Conservation (phyloP, 2,329 filamentous ascomycete genomes). For the Ascochyta koolunga region DNA sequence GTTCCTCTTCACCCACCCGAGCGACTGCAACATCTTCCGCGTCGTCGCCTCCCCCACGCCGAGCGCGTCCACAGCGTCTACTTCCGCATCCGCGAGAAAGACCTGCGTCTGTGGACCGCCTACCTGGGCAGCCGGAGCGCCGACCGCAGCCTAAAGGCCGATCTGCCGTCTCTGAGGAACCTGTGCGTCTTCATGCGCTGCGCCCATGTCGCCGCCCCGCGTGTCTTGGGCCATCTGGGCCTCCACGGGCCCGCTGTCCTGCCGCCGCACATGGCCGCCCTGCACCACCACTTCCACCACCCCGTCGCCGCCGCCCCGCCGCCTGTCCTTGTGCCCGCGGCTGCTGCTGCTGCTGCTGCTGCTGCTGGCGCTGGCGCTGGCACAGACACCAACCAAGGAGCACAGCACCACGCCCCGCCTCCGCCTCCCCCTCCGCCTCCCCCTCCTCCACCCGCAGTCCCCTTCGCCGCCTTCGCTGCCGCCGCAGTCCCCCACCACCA, state of each 20-base stretch:
- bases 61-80: slow-evolving; percentile 38
- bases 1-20: slow-evolving; percentile 48
- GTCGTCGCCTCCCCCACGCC: slow-evolving; percentile 40
- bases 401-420: slow-evolving; percentile 1
- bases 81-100: slow-evolving; percentile 46
- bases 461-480: slow-evolving; percentile 23
- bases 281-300: slow-evolving; percentile 30
- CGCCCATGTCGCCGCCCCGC: slow-evolving; percentile 28
- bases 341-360: neutral
- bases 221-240: slow-evolving; percentile 11
- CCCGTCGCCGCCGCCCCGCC: slow-evolving; percentile 1
- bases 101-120: slow-evolving; percentile 45
- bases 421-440: slow-evolving; percentile 29
- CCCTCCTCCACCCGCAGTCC: slow-evolving; percentile 29
- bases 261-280: too few species aligned
- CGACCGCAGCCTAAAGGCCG: slow-evolving; percentile 39
- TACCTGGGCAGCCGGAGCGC: slow-evolving; percentile 42
- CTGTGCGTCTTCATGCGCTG: slow-evolving; percentile 45
- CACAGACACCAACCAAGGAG: neutral
- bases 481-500: slow-evolving; percentile 9
- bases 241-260: slow-evolving; percentile 12
- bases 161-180: slow-evolving; percentile 45
- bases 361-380: neutral
- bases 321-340: neutral
- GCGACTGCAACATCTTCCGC: slow-evolving; percentile 50